A percentile compares a stretch with the other conserved stretches of the same genome.
These are phyloP conservation scores for Pluteus cervinus DNA, from an alignment of 768 basidiomycete species.

Conservation along the genomic window DNA sequence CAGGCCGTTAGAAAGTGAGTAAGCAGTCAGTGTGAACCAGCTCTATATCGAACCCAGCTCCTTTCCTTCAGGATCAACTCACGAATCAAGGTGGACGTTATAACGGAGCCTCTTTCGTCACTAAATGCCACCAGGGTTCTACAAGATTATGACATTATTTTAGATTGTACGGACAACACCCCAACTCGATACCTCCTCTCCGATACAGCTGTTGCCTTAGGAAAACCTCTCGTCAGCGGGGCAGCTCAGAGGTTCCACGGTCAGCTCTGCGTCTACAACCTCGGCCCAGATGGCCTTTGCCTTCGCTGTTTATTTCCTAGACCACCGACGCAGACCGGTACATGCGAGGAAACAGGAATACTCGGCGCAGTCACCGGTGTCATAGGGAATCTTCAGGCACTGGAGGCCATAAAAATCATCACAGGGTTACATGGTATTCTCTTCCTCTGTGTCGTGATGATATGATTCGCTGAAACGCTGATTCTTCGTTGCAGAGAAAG, in stretches of 20 bases:
- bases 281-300: slow-evolving; percentile 71
- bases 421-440: slow-evolving; percentile 56
- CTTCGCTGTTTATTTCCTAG: slow-evolving; percentile 91
- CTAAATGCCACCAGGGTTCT: slow-evolving; percentile 63
- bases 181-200: slow-evolving; percentile 91
- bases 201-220: slow-evolving; percentile 70
- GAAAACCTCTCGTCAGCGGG: slow-evolving; percentile 85
- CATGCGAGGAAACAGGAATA: slow-evolving; percentile 87
- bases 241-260: slow-evolving; percentile 87
- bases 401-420: slow-evolving; percentile 81
- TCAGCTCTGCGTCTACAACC: slow-evolving; percentile 73
- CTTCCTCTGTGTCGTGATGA: neutral
- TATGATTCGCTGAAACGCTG: neutral
- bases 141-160: slow-evolving; percentile 61
- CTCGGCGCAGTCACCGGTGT: slow-evolving; percentile 85
- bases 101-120: slow-evolving; percentile 47
- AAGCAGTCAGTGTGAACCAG: too few species aligned
- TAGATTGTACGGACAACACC: slow-evolving; percentile 95
- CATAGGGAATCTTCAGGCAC: slow-evolving; percentile 85
- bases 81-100: slow-evolving; percentile 48
- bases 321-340: slow-evolving; percentile 62
- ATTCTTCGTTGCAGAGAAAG: slow-evolving; percentile 35
- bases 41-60: too few species aligned
- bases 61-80: slow-evolving; percentile 63
- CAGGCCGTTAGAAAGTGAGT: slow-evolving; percentile 57